Conservation (phyloP, 2,329 filamentous ascomycete species). For the Graphium sp. region DNA sequence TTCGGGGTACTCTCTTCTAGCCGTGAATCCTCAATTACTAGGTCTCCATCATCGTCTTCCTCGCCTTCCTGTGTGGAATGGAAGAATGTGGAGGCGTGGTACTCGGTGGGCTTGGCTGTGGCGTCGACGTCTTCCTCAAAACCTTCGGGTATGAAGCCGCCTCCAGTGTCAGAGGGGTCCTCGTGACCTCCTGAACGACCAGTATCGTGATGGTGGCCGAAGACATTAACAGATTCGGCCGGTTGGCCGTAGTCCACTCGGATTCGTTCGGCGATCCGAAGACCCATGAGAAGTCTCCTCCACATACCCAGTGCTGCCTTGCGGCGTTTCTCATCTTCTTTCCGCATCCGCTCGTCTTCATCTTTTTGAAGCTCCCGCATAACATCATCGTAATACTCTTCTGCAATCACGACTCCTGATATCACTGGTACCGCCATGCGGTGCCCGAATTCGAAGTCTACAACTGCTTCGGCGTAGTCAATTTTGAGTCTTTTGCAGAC, state of each 20-base stretch:
- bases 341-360: constrained; percentile 55
- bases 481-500: constrained; percentile 74
- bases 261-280: constrained; percentile 68
- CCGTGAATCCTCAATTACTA: constrained; percentile 3
- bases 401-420: constrained; percentile 74
- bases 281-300: constrained; percentile 73
- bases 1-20: too few species aligned
- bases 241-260: constrained; percentile 57
- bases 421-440: constrained; percentile 88
- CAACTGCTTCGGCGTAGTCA: constrained; percentile 86
- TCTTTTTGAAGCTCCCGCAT: constrained; percentile 67
- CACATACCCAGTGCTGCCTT: constrained; percentile 60
- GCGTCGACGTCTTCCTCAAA: constrained; percentile 29
- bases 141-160: constrained; percentile 43
- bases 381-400: constrained; percentile 58
- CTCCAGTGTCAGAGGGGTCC: constrained; percentile 38
- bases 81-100: constrained; percentile 29
- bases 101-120: too few species aligned
- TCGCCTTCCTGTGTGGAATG: constrained; percentile 26
- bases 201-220: constrained; percentile 27
- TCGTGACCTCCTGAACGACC: constrained; percentile 12
- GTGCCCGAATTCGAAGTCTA: constrained; percentile 90
- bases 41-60: constrained; percentile 14
- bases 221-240: constrained; percentile 31
- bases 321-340: constrained; percentile 69